Conservation (phyloP, 2,329 filamentous ascomycete genomes). For the Lithohypha guttulata region DNA sequence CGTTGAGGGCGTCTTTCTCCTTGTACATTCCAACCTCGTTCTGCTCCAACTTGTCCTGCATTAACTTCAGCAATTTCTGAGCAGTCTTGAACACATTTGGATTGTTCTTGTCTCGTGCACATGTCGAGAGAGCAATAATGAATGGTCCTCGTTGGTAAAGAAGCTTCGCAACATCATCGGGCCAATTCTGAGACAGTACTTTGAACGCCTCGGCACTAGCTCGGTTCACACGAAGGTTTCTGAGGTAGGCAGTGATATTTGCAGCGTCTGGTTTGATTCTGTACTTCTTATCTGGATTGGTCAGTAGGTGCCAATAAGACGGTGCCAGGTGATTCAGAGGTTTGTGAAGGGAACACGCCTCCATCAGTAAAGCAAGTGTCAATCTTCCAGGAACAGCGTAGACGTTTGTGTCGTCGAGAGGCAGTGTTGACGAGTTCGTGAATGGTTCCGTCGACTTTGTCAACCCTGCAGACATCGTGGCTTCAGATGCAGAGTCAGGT, state of each 20-base stretch:
- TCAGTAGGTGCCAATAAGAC: conserved; percentile 69
- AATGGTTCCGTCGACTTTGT: background rate
- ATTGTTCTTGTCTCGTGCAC: conserved; percentile 67
- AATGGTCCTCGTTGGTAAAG: conserved; percentile 44
- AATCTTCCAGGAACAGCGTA: conserved; percentile 42
- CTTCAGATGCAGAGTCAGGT: background rate
- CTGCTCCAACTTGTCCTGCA: conserved; percentile 33
- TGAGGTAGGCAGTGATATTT: conserved; percentile 60
- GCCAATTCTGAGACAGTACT: conserved; percentile 41
- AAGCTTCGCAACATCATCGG: conserved; percentile 38
- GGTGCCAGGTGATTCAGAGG: conserved; percentile 49
- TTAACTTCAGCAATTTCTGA: conserved; percentile 52
- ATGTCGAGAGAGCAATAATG: conserved; percentile 62
- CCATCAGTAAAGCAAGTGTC: conserved; percentile 58
- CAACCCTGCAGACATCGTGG: background rate
- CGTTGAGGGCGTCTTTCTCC: conserved; percentile 17
- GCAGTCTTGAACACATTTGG: conserved; percentile 56
- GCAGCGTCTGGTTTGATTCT: conserved; percentile 59
- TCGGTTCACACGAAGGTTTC: conserved; percentile 53
- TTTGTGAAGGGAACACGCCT: conserved; percentile 50
- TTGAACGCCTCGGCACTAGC: conserved; percentile 52
- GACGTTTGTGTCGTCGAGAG: conserved; percentile 10
- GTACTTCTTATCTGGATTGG: conserved; percentile 36
- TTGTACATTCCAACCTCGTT: conserved; percentile 7
- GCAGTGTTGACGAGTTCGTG: background rate